Conservation (phyloP, 1,139 yeast genomes). For the Blastobotrys raffinosifermentans region DNA sequence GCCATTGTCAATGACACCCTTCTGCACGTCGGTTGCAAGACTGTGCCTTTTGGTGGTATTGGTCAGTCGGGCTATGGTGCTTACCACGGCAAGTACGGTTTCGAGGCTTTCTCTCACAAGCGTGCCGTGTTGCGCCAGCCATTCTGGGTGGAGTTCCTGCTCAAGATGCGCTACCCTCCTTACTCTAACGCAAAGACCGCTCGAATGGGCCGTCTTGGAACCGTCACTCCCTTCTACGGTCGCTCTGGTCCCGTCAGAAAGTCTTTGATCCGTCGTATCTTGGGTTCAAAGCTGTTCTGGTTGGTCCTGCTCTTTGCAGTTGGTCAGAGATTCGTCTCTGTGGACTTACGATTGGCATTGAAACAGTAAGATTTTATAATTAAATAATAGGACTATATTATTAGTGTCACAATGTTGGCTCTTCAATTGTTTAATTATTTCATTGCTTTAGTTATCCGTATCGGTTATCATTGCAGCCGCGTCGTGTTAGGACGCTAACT, state of each 20-base stretch:
- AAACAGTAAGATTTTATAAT: too few species aligned
- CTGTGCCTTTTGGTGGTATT: conserved; percentile 88
- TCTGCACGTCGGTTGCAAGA: conserved; percentile 63
- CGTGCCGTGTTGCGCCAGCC: conserved; percentile 67
- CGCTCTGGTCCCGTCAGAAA: conserved; percentile 21
- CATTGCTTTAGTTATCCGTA: not conserved
- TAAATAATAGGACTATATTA: too few species aligned
- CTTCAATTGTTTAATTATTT: not conserved
- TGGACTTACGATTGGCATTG: not conserved
- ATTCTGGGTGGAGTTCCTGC: conserved; percentile 54
- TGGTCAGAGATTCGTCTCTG: not conserved
- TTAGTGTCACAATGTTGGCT: too few species aligned
- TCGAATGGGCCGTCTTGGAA: conserved; percentile 9
- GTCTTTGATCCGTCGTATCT: conserved; percentile 14
- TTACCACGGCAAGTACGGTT: conserved; percentile 75
- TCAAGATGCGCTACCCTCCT: conserved; percentile 69
- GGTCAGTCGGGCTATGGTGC: conserved; percentile 69
- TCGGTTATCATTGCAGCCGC: not conserved
- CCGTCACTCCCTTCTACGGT: conserved; percentile 19
- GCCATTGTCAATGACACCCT: conserved; percentile 65
- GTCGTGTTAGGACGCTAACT: not conserved
- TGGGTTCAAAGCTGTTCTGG: conserved; percentile 10
- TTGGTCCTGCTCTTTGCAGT: conserved; percentile 6
- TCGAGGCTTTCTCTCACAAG: conserved; percentile 68
- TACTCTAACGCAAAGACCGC: conserved; percentile 37